Evolutionary conservation across 345 rosid species (phyloP).

Genomic region (Linum usitatissimum): DNA sequence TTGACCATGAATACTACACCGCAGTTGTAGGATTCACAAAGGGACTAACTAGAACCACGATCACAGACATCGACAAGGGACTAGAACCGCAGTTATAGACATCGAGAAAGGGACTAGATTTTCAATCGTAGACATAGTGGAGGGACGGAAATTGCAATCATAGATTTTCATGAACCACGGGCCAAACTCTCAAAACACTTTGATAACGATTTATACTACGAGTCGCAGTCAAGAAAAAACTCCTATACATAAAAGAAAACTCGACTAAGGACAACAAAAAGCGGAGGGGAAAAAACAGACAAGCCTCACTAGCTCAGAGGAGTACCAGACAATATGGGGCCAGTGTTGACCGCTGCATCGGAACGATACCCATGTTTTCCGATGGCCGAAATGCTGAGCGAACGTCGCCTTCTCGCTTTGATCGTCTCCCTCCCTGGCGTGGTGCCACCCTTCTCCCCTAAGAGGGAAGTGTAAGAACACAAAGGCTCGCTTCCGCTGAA

Average conservation of each 20-base stretch:
- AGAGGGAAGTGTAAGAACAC: slow-evolving; percentile 32
- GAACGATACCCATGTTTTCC: slow-evolving; percentile 46
- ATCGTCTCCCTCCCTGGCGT: slow-evolving; percentile 10
- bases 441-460: slow-evolving; percentile 31
- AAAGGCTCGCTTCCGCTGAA: slow-evolving; percentile 28
- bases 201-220: no score
- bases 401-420: slow-evolving; percentile 53
- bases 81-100: no score
- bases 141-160: no score
- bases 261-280: not conserved
- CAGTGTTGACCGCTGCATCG: slow-evolving; percentile 14
- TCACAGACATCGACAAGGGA: no score
- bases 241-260: not conserved
- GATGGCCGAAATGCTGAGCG: slow-evolving; percentile 68
- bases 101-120: no score
- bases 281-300: slow-evolving; percentile 7
- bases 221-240: no score
- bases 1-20: no score
- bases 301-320: slow-evolving; percentile 28
- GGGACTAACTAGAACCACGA: no score
- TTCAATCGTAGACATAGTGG: no score
- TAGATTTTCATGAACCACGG: no score
- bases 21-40: no score
- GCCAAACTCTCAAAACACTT: no score
- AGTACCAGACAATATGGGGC: slow-evolving; percentile 50